Base-by-base conservation (phyloP, 768 basidiomycete species). In the Mycena indigotica region DNA sequence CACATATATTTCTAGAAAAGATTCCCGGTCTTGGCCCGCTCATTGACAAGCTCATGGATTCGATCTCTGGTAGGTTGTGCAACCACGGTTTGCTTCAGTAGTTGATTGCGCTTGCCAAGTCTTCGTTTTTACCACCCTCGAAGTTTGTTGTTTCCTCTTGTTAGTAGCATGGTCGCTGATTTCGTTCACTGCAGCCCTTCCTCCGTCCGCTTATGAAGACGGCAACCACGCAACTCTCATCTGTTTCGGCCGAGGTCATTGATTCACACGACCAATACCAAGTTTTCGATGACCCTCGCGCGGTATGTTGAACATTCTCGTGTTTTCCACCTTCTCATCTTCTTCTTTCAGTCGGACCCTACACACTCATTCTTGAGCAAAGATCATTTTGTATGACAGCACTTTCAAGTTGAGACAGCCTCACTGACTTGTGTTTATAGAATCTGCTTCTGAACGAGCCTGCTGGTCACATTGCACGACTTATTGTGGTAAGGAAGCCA, bases 351-450 rank as follows among this genome's bases (percentile, higher is more conserved):
- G 85, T 89, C 87, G 29, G 92, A 95, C 68, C 92, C 92, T 3
- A 95, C 91, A 2, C 91, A 93, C 69, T 93, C 90, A 3, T 91
- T 91, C 78, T 71, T 94, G 71, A 91, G 89, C 69, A 93, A 93
- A 74, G 91, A 94, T 67, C 91, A 94, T 66, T 93, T 93, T 64
- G 89, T 89, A 62, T 66, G n/a, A n/a, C n/a, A n/a, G n/a, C n/a
- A n/a, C n/a, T n/a, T n/a, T n/a, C n/a, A n/a, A n/a, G 87, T 79
- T n/a, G 28, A 21, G 24, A 17, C 35, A 29, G 8, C 48, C 45
- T 38, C 39, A 15, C 1, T n/a, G 15, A 26, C 12, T 40, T 46
- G 53, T 46, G n/a, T 29, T 21, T 44, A 21, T 44, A 88, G 89
- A 89, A 90, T 67, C 75, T 90, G 25, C 87, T 91, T 48, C 73